Evolutionary conservation across 23 red algal species (phyloP).

Genomic region (Chondrus crispus): DNA sequence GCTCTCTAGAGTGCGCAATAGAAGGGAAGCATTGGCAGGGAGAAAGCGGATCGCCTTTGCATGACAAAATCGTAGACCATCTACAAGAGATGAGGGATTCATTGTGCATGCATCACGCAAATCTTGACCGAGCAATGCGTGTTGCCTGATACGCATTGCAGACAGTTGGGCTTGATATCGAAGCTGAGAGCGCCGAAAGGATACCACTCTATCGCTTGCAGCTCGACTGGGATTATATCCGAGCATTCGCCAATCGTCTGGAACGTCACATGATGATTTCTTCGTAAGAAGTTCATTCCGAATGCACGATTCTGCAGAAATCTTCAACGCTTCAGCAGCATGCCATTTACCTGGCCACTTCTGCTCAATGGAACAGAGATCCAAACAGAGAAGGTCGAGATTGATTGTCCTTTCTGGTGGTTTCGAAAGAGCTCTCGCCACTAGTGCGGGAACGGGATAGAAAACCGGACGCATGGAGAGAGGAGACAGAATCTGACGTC

Average conservation of each 20-base stretch:
- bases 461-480: constrained; percentile 29
- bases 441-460: constrained; percentile 54
- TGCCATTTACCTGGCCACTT: constrained; percentile 32
- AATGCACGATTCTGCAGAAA: constrained; percentile 18
- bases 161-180: constrained; percentile 1
- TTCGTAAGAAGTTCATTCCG: background rate
- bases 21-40: background rate
- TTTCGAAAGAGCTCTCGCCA: background rate
- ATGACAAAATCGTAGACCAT: background rate
- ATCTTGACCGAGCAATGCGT: constrained; percentile 37
- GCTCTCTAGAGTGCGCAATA: background rate
- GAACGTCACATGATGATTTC: background rate
- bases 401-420: background rate
- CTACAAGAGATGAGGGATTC: constrained; percentile 5
- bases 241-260: background rate
- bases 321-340: background rate
- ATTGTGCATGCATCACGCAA: constrained; percentile 4
- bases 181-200: background rate
- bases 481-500: constrained; percentile 70
- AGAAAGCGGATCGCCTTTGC: background rate
- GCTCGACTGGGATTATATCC: background rate
- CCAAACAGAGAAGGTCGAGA: constrained; percentile 19
- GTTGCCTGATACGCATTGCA: background rate
- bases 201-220: background rate
- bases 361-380: constrained; percentile 15